Percentiles rank a stretch among this genome's conserved stretches.
Conservation (phyloP, 2,329 filamentous ascomycete genomes). For the Sporothrix protearum region DNA sequence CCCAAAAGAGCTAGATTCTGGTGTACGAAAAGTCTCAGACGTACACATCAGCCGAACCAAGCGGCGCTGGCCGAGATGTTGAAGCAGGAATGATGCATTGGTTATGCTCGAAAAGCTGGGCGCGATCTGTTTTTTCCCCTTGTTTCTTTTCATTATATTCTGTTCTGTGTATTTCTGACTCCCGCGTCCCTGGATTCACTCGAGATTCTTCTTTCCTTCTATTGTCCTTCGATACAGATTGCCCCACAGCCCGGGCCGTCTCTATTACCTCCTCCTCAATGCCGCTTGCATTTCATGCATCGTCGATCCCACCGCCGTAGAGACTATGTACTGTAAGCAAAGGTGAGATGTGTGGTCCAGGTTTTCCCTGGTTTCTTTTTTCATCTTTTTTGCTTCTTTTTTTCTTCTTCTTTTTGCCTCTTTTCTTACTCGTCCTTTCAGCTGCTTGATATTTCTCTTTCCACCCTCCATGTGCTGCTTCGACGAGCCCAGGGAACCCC, state of each 20-base stretch:
- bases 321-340: neutral
- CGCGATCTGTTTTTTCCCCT: neutral
- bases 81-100: neutral
- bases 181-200: neutral
- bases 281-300: conserved; percentile 5
- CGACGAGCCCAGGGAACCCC: neutral
- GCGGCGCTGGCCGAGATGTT: neutral
- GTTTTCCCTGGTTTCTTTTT: neutral
- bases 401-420: neutral
- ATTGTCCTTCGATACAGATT: neutral
- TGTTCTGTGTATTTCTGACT: neutral
- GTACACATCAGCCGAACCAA: conserved; percentile 14
- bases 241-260: neutral
- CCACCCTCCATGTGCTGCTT: neutral
- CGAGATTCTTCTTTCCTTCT: neutral
- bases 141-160: neutral
- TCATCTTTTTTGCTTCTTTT: neutral
- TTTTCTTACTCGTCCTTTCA: no score
- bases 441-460: no score
- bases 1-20: neutral
- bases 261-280: neutral
- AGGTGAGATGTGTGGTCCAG: neutral
- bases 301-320: neutral
- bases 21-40: neutral
- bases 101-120: neutral